These are phyloP conservation scores for Yamadazyma laniorum DNA, from an alignment of 805 yeast genomes.

Conservation along the genomic window DNA sequence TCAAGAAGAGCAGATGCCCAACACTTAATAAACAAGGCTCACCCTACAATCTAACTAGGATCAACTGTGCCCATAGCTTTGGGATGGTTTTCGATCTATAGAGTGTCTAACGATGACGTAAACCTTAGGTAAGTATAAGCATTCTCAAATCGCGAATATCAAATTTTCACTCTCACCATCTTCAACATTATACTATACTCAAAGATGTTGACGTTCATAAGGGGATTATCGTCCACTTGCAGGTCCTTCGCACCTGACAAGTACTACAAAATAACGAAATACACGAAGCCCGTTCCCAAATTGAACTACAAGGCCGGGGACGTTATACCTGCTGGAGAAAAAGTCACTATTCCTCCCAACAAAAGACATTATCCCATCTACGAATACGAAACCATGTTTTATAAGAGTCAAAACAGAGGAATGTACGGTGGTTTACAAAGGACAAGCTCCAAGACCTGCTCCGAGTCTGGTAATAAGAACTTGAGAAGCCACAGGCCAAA, in stretches of 20 bases:
- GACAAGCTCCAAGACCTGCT: conserved; percentile 70
- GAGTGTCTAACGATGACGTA: no score
- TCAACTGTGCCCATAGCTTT: no score
- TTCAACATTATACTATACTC: no score
- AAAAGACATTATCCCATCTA: conserved; percentile 27
- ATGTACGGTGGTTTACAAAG: conserved; percentile 86
- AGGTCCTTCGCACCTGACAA: conserved; percentile 23
- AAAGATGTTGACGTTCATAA: conserved; percentile 6
- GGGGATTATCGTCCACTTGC: conserved; percentile 9
- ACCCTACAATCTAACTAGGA: no score
- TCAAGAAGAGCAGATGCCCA: no score
- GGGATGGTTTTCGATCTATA: no score
- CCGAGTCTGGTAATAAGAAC: conserved; percentile 74
- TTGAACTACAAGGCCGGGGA: conserved; percentile 38
- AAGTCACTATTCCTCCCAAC: conserved; percentile 20
- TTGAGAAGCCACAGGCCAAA: conserved; percentile 81
- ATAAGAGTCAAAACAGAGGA: conserved; percentile 84
- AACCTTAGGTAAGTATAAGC: no score
- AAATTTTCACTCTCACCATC: conserved; percentile 3
- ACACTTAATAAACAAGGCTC: no score
- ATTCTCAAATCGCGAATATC: conserved; percentile 1
- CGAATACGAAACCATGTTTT: conserved; percentile 65
- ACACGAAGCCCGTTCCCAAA: conserved; percentile 37
- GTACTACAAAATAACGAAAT: conserved; percentile 39
- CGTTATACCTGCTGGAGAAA: conserved; percentile 24